phyloP scores from a whole-genome alignment of 176 grass and related monocot genomes.

The Elymus sibiricus region DNA sequence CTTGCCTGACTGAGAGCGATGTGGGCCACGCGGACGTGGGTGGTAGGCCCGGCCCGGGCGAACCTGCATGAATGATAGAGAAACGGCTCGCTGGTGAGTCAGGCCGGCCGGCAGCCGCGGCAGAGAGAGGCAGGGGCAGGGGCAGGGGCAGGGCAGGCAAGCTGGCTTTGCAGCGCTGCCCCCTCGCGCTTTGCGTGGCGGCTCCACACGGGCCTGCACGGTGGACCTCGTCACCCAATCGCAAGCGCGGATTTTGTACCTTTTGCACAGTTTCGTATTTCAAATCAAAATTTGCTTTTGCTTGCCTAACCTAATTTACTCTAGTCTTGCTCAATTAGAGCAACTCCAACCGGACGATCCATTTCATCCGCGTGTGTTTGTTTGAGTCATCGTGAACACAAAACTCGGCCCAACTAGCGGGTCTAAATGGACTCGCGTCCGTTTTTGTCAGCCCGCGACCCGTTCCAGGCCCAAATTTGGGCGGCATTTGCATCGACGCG shows the following conservation, averaged over 20 bases:
- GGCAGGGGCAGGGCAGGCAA: not conserved
- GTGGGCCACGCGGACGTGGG: constrained; percentile 13
- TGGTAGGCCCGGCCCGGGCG: not conserved
- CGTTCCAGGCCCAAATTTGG: too few species aligned
- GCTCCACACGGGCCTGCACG: not conserved
- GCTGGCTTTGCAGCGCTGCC: not conserved
- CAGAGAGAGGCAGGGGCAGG: not conserved
- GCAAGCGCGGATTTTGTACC: not conserved
- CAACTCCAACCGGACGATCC: too few species aligned
- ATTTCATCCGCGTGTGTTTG: too few species aligned
- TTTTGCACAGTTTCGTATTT: not conserved
- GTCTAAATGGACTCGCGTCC: too few species aligned
- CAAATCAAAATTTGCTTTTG: not conserved
- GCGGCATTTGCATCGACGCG: too few species aligned
- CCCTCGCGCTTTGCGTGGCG: not conserved
- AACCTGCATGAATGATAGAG: not conserved
- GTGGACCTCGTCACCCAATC: not conserved
- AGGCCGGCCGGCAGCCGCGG: not conserved
- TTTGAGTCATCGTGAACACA: too few species aligned
- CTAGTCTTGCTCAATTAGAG: not conserved
- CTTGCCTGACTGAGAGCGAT: not conserved
- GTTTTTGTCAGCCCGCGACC: too few species aligned
- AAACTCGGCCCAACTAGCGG: too few species aligned
- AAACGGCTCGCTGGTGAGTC: constrained; percentile 43
- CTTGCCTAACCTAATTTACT: not conserved